These are phyloP conservation scores for Cutaneotrichosporon sp. DNA, from an alignment of 1,284 basidiomycete genomes.

Conservation along the genomic window DNA sequence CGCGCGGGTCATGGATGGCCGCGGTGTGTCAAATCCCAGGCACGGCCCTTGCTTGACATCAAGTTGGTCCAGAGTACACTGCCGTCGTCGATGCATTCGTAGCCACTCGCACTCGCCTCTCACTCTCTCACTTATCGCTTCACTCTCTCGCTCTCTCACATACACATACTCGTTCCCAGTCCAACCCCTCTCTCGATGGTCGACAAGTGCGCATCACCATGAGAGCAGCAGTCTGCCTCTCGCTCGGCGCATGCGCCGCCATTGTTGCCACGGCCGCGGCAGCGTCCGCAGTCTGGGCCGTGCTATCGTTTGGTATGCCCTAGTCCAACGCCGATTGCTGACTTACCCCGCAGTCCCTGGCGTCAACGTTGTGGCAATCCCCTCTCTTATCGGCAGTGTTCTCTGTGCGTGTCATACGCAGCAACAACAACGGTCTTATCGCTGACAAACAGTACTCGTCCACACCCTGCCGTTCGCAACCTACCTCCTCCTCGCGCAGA, in stretches of 20 bases:
- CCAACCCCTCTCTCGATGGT: background rate
- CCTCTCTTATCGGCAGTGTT: constrained; percentile 14
- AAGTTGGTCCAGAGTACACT: background rate
- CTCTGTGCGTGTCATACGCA: background rate
- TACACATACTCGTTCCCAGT: background rate
- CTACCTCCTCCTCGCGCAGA: constrained; percentile 28
- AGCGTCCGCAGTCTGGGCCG: constrained; percentile 11
- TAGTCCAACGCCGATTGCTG: background rate
- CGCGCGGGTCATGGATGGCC: no score
- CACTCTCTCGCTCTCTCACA: background rate
- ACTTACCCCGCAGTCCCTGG: constrained; percentile 9
- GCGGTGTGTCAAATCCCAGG: no score
- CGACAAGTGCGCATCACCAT: background rate
- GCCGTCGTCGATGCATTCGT: background rate
- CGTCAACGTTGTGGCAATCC: constrained; percentile 20
- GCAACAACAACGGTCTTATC: no score
- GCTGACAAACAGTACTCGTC: constrained; percentile 18
- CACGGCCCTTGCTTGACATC: no score
- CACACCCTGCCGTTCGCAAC: constrained; percentile 24
- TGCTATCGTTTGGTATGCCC: constrained; percentile 12
- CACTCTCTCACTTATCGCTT: background rate
- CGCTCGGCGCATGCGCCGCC: constrained; percentile 16
- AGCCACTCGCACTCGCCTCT: background rate
- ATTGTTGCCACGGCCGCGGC: constrained; percentile 7
- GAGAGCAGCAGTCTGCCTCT: constrained; percentile 7